Conservation (phyloP, 2,329 filamentous ascomycete genomes). For the Xylaria polymorpha region DNA sequence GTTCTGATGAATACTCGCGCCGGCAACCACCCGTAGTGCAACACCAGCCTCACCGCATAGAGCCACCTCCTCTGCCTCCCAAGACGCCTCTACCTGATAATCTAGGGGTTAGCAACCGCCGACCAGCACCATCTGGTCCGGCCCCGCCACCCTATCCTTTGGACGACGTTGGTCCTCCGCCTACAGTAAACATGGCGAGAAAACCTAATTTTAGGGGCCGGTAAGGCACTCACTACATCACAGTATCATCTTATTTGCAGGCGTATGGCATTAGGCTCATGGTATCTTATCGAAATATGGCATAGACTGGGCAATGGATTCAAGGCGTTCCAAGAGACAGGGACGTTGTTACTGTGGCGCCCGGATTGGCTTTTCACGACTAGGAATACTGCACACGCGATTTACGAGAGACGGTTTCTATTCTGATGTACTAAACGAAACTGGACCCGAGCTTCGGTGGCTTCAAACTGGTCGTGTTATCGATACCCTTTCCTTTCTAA, state of each 20-base stretch:
- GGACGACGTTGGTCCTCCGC: conserved; percentile 81
- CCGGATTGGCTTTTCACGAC: conserved; percentile 25
- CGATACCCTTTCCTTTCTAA: conserved; percentile 36
- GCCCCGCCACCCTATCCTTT: conserved; percentile 79
- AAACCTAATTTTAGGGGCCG: conserved; percentile 79
- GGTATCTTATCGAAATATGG: conserved; percentile 2
- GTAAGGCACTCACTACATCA: conserved; percentile 41
- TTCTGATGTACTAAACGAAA: conserved; percentile 27
- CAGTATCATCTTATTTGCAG: neutral
- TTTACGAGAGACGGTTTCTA: conserved; percentile 22
- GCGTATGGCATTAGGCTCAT: neutral
- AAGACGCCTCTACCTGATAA: conserved; percentile 77
- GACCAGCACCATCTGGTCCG: conserved; percentile 41
- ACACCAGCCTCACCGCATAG: conserved; percentile 58
- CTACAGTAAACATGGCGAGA: conserved; percentile 83
- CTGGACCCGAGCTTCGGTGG: conserved; percentile 3
- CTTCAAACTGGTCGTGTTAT: conserved; percentile 25
- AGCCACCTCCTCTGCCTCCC: conserved; percentile 78
- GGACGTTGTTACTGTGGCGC: conserved; percentile 5
- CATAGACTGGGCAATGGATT: conserved; percentile 26
- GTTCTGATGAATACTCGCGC: conserved; percentile 68
- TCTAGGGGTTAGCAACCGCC: conserved; percentile 52
- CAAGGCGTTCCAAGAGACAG: conserved; percentile 16
- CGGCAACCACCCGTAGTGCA: conserved; percentile 49
- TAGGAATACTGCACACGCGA: conserved; percentile 18